Conservation (phyloP, 768 basidiomycete genomes). For the Leccinum boreale region DNA sequence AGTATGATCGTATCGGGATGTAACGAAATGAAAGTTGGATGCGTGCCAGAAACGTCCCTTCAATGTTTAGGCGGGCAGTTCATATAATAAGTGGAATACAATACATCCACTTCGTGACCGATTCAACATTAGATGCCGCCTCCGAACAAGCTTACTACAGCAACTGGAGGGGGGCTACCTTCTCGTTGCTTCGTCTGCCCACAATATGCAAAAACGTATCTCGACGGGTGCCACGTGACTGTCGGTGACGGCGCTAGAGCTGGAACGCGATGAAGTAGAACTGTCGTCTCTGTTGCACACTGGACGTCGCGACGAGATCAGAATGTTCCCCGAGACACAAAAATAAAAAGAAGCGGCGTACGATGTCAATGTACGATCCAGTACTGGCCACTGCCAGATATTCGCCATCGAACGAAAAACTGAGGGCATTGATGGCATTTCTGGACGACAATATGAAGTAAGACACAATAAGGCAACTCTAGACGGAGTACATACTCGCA, state of each 20-base stretch:
- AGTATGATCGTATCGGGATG: too few species aligned
- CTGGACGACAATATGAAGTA: constrained; percentile 34
- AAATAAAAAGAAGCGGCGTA: constrained; percentile 34
- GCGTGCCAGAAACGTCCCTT: not conserved
- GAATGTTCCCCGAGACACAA: not conserved
- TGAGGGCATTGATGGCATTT: constrained; percentile 66
- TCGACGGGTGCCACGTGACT: constrained; percentile 80
- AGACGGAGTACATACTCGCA: constrained; percentile 62
- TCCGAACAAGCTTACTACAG: constrained; percentile 74
- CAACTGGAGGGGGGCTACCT: constrained; percentile 60
- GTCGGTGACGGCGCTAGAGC: constrained; percentile 69
- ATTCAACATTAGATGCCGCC: constrained; percentile 31
- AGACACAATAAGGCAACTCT: not conserved
- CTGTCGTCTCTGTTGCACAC: constrained; percentile 77
- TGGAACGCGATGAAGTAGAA: constrained; percentile 73
- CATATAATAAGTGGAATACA: too few species aligned
- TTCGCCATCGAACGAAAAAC: constrained; percentile 83
- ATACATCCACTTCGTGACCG: not conserved
- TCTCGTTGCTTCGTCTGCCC: constrained; percentile 70
- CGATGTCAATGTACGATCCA: constrained; percentile 75
- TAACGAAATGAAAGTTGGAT: too few species aligned
- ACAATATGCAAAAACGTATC: constrained; percentile 78
- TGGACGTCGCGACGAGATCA: constrained; percentile 25
- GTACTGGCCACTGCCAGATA: constrained; percentile 74
- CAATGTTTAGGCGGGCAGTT: not conserved